Base-by-base conservation (phyloP, 768 basidiomycete genomes). In the Mycena belliarum region DNA sequence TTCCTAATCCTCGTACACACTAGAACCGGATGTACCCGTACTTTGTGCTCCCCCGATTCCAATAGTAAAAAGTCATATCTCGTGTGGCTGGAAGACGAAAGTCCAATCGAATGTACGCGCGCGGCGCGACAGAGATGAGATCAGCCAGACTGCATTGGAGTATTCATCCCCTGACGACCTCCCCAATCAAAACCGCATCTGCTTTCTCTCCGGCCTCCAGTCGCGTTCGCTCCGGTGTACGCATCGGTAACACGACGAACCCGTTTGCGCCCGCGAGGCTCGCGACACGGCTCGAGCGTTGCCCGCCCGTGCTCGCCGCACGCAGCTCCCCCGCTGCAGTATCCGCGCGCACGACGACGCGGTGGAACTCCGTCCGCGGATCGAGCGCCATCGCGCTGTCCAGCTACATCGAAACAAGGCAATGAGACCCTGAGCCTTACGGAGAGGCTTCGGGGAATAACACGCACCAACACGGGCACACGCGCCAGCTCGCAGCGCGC, bases 191-290 rank as follows among this genome's bases (percentile, higher is more conserved):
- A 4, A 93, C 73, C 7, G 86, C 84, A 10, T 84, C 74, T 0
- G 77, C 86, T 57, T 71, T 72, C 32, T 82, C 79, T n/a, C 89
- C 91, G 6, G 67, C 72, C 42, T 80, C 75, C 44, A 91, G 56
- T 26, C 66, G 69, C 20, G 66, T 66, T 12, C 71, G 73, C 9
- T 64, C 63, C 7, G 73, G 69, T 42, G 62, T 69, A 49, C 70
- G 60, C 29, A 76, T 69, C 3, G 92, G 93, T 21, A 95, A 68
- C 21, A 87, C 78, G 0, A 89, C 83, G 41, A 95, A 73, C 2
- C 86, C 93, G 68, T 95, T 94, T 16, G 92, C 91, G 2, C 87
- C 88, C 40, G 81, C 85, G 47, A 96, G 66, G 63, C 92, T 94
- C 14, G 88, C 88, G 5, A 89, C 87, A 23, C 91, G 78, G 65